These are phyloP conservation scores for Sporothrix sp. DNA, from an alignment of 2,329 filamentous ascomycete species.

Conservation along the genomic window DNA sequence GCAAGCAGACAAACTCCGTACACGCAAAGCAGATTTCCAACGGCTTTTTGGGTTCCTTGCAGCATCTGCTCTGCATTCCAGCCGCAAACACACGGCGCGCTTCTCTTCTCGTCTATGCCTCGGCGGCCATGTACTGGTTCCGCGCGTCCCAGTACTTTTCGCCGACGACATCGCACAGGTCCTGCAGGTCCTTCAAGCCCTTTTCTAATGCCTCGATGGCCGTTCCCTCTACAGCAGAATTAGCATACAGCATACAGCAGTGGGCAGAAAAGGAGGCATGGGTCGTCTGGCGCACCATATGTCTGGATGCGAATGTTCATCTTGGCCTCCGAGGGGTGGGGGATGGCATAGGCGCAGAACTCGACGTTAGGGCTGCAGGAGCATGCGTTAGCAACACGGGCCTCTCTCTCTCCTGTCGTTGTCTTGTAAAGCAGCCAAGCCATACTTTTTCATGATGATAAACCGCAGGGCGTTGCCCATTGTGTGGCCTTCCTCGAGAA, in stretches of 20 bases:
- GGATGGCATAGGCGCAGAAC: constrained; percentile 96
- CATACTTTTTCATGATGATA: constrained; percentile 99
- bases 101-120: neutral
- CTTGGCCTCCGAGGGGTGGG: constrained; percentile 88
- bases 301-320: constrained; percentile 98
- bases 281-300: constrained; percentile 56
- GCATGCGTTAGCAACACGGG: constrained; percentile 8
- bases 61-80: neutral
- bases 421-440: too few relatives aligned
- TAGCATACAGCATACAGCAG: neutral
- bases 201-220: constrained; percentile 84
- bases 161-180: constrained; percentile 86
- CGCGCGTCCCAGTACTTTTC: constrained; percentile 71
- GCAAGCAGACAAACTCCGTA: neutral
- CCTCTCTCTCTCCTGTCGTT: neutral
- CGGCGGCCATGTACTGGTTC: constrained; percentile 40
- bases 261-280: neutral
- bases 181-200: constrained; percentile 77
- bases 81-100: neutral
- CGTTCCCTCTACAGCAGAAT: constrained; percentile 52
- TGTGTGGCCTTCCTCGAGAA: constrained; percentile 88
- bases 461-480: constrained; percentile 89
- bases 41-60: neutral
- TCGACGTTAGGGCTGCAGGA: constrained; percentile 74
- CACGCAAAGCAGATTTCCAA: constrained; percentile 1